A percentile compares a stretch with the other conserved stretches of the same genome.
Conservation (phyloP, 2,329 filamentous ascomycete species). For the Aulographum hederae region DNA sequence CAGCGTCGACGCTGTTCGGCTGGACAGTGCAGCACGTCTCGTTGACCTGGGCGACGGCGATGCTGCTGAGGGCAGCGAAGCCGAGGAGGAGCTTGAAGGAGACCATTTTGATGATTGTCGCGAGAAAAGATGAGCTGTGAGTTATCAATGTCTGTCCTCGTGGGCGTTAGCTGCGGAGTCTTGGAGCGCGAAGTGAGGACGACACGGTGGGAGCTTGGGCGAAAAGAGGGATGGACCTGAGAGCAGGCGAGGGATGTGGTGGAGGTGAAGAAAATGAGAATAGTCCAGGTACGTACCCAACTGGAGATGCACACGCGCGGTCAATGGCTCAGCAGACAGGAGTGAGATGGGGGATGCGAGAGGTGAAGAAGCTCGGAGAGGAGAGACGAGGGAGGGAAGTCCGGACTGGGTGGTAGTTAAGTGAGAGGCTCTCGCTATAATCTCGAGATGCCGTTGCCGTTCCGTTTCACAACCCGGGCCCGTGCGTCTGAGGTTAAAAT, state of each 20-base stretch:
- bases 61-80: constrained; percentile 25
- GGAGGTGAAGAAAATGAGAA: neutral
- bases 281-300: no score
- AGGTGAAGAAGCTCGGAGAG: neutral
- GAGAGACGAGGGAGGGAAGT: neutral
- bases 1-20: constrained; percentile 18
- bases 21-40: constrained; percentile 21
- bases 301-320: no score
- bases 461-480: no score
- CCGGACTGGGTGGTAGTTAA: neutral
- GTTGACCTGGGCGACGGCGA: constrained; percentile 25
- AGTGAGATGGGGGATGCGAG: no score
- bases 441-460: no score
- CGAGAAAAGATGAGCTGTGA: neutral
- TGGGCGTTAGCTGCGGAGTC: neutral
- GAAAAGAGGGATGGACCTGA: neutral
- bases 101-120: constrained; percentile 24
- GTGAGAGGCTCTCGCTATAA: no score
- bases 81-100: constrained; percentile 20
- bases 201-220: neutral
- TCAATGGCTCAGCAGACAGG: no score
- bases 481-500: no score
- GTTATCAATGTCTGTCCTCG: neutral
- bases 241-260: neutral
- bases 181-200: neutral